Conservation (phyloP, 306 rosid genomes). For the Quercus dentata region DNA sequence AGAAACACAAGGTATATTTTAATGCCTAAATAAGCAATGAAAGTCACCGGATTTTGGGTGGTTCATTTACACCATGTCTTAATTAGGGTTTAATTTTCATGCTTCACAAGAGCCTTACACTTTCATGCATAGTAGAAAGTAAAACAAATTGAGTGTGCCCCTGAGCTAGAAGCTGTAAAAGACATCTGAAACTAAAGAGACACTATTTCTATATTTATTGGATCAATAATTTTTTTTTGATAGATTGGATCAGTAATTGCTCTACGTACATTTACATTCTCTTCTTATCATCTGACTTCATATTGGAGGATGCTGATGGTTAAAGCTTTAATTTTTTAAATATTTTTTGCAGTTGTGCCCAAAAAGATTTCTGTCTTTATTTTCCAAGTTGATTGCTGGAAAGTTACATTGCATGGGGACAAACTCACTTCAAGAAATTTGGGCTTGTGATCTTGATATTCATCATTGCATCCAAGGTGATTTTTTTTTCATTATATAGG, state of each 20-base stretch:
- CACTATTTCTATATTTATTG: not conserved
- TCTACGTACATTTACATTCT: no score
- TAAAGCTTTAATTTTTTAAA: not conserved
- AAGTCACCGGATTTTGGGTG: not conserved
- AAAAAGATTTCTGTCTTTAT: slow-evolving; percentile 67
- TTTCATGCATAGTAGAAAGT: not conserved
- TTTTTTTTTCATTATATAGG: not conserved
- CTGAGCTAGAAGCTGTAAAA: not conserved
- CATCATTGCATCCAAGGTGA: slow-evolving; percentile 11
- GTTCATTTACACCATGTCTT: not conserved
- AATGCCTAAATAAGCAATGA: not conserved
- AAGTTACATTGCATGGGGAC: slow-evolving; percentile 76
- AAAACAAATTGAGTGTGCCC: not conserved
- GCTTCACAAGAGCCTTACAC: not conserved
- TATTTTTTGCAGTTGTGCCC: slow-evolving; percentile 68
- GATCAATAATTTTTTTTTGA: not conserved
- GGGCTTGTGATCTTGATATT: slow-evolving; percentile 25
- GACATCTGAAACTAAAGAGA: not conserved
- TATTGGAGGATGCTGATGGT: slow-evolving; percentile 5
- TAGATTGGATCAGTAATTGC: not conserved
- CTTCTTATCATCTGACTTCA: not conserved
- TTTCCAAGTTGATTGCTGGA: slow-evolving; percentile 75
- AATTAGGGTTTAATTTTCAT: not conserved
- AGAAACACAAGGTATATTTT: not conserved
- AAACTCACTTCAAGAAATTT: slow-evolving; percentile 68